Conservation (phyloP, 495 filamentous ascomycete genomes). For the Penicillium canescens region DNA sequence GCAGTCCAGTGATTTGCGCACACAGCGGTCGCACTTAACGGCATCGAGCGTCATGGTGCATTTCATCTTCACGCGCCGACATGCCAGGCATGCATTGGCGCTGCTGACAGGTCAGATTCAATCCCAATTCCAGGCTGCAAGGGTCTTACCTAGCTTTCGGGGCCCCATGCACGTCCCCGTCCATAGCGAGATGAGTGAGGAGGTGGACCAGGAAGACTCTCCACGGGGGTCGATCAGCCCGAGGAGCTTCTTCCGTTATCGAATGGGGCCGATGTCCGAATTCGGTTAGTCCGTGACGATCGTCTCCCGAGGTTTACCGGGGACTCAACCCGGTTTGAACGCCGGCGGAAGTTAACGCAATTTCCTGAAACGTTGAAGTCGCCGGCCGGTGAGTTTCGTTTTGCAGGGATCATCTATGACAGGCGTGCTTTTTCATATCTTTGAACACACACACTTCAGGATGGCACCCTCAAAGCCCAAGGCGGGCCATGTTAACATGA, state of each 20-base stretch:
- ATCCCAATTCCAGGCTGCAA: not conserved
- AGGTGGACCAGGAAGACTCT: too few relatives aligned
- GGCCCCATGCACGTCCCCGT: not conserved
- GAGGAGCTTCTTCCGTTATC: too few relatives aligned
- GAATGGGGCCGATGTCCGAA: too few relatives aligned
- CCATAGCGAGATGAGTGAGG: too few relatives aligned
- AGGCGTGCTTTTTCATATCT: not conserved
- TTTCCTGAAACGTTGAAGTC: too few relatives aligned
- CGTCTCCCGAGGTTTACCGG: too few relatives aligned
- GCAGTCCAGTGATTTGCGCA: not conserved
- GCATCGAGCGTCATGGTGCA: not conserved
- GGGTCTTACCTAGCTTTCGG: constrained; percentile 1
- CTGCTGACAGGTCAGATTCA: not conserved
- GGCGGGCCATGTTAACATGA: constrained; percentile 33
- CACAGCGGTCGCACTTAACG: not conserved
- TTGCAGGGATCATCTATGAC: not conserved
- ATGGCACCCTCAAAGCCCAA: constrained; percentile 11
- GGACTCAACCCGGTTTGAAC: too few relatives aligned
- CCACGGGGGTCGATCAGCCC: too few relatives aligned
- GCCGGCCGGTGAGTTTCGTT: too few relatives aligned
- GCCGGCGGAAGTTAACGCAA: too few relatives aligned
- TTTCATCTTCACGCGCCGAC: not conserved
- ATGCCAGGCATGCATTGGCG: not conserved
- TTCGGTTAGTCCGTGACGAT: too few relatives aligned
- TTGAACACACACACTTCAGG: not conserved